These are phyloP conservation scores for Linnemannia exigua DNA, from an alignment of 192 early-diverging fungal species.

Conservation along the genomic window DNA sequence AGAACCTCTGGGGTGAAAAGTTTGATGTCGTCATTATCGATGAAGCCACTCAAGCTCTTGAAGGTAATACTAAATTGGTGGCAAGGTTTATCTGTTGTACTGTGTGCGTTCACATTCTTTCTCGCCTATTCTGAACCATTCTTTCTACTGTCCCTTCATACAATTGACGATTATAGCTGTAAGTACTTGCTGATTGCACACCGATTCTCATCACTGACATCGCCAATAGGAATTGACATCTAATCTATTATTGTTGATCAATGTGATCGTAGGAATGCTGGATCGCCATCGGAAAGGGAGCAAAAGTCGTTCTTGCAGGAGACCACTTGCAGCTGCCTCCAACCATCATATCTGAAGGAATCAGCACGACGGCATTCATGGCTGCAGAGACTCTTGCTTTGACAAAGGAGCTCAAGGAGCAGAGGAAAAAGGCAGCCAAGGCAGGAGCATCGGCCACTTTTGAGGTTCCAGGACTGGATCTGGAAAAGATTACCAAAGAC, in stretches of 20 bases:
- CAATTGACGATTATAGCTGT: neutral
- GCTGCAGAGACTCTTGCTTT: slow-evolving; percentile 31
- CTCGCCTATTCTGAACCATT: neutral
- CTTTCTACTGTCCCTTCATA: neutral
- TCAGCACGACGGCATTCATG: slow-evolving; percentile 17
- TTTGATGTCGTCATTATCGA: slow-evolving; percentile 94
- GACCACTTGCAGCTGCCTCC: slow-evolving; percentile 93
- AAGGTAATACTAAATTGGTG: slow-evolving; percentile 52
- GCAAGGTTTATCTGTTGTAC: neutral
- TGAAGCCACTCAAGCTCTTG: slow-evolving; percentile 89
- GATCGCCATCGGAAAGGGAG: slow-evolving; percentile 85
- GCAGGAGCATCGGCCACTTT: slow-evolving; percentile 35
- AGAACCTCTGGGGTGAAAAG: slow-evolving; percentile 64
- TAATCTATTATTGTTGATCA: neutral
- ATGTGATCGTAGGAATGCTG: slow-evolving; percentile 80
- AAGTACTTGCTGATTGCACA: neutral
- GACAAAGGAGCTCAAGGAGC: slow-evolving; percentile 38
- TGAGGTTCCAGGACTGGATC: slow-evolving; percentile 37
- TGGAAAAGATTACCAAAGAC: slow-evolving; percentile 37
- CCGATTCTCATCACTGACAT: neutral
- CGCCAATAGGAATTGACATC: neutral
- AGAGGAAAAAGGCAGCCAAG: slow-evolving; percentile 29
- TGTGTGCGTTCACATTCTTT: neutral
- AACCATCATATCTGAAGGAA: slow-evolving; percentile 78
- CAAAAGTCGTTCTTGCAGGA: slow-evolving; percentile 86